Conservation (phyloP, 2,329 filamentous ascomycete genomes). For the Dryadomyces quercivorus region DNA sequence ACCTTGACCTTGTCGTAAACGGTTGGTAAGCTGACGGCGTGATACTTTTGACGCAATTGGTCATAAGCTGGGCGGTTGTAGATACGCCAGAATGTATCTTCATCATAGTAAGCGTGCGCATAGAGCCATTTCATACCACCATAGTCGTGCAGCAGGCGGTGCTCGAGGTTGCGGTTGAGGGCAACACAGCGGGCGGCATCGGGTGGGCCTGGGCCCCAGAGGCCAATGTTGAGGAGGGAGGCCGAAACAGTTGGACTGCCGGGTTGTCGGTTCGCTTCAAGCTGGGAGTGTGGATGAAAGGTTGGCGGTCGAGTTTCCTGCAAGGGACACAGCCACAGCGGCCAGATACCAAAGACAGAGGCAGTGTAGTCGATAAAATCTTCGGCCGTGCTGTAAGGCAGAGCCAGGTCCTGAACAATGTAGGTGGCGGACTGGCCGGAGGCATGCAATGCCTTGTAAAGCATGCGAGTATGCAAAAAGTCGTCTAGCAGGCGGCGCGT, state of each 20-base stretch:
- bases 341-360: constrained; percentile 41
- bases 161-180: constrained; percentile 61
- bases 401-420: constrained; percentile 55
- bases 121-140: constrained; percentile 81
- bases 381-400: constrained; percentile 40
- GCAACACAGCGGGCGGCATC: constrained; percentile 42
- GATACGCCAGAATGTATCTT: constrained; percentile 55
- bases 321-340: constrained; percentile 47
- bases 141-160: constrained; percentile 48
- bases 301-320: constrained; percentile 32
- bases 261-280: neutral
- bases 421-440: constrained; percentile 52
- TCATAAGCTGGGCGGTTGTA: constrained; percentile 48
- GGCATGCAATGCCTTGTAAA: constrained; percentile 60
- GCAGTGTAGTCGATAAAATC: constrained; percentile 44
- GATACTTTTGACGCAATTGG: constrained; percentile 47
- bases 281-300: constrained; percentile 35
- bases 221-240: constrained; percentile 48
- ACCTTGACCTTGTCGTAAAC: constrained; percentile 58
- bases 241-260: neutral
- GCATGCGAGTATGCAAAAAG: constrained; percentile 61
- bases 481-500: constrained; percentile 60
- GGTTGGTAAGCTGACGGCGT: constrained; percentile 47
- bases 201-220: constrained; percentile 63
- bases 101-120: constrained; percentile 72